Percentiles rank a stretch among this genome's conserved stretches.
These are phyloP conservation scores for Apiospora arundinis DNA, from an alignment of 2,329 filamentous ascomycete species.

Conservation along the genomic window DNA sequence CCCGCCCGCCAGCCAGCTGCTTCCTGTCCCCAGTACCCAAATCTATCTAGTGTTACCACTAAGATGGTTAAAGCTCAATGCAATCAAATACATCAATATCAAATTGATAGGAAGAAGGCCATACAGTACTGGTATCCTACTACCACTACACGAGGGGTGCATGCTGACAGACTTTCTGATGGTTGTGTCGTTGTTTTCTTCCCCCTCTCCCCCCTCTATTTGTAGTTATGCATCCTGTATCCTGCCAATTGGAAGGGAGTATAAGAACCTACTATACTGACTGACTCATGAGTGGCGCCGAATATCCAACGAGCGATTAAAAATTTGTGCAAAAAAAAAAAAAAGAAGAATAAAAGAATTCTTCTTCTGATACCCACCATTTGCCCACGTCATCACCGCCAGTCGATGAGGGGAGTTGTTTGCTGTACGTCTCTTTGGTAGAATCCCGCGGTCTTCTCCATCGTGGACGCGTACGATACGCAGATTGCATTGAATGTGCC, in stretches of 20 bases:
- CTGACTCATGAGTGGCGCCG: neutral
- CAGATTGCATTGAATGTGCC: neutral
- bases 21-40: neutral
- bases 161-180: neutral
- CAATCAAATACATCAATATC: neutral
- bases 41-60: neutral
- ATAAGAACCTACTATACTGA: too few relatives aligned
- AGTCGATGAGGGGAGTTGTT: neutral
- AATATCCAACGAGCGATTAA: too few relatives aligned
- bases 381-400: conserved; percentile 4
- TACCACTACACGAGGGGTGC: too few relatives aligned
- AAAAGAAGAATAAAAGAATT: neutral
- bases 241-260: too few relatives aligned
- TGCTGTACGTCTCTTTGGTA: neutral
- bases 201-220: too few relatives aligned
- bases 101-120: too few relatives aligned
- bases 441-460: neutral
- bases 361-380: neutral
- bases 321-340: neutral
- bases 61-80: neutral
- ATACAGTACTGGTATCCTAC: too few relatives aligned
- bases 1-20: neutral
- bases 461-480: neutral
- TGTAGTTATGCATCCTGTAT: too few relatives aligned
- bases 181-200: too few relatives aligned